phyloP scores from a whole-genome alignment of 192 early-diverging fungal species.

The Ambispora gerdemannii region DNA sequence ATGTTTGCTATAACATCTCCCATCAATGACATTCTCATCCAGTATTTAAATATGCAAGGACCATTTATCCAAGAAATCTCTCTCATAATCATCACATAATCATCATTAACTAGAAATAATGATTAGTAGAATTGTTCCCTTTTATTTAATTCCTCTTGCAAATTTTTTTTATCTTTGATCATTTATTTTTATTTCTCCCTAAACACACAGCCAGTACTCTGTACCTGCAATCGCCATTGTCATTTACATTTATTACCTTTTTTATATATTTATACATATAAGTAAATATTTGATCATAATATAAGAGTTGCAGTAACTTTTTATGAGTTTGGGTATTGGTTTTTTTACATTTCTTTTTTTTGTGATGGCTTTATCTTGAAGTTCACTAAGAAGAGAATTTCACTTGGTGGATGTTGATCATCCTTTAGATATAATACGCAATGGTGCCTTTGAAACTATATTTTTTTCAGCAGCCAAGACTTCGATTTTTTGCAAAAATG shows the following conservation, averaged over 20 bases:
- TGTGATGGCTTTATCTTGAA: too few species aligned
- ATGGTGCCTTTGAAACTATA: neutral
- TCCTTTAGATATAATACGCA: neutral
- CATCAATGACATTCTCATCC: neutral
- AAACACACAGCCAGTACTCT: too few species aligned
- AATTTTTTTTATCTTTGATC: neutral
- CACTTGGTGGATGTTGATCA: neutral
- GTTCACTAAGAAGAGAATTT: neutral
- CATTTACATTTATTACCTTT: neutral
- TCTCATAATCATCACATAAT: neutral
- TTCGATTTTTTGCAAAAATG: neutral
- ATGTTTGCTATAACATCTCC: neutral
- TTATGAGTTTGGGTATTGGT: too few species aligned
- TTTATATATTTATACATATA: slow-evolving; percentile 1
- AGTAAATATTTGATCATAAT: too few species aligned
- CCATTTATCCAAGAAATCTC: neutral
- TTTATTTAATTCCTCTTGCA: neutral
- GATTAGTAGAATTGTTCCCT: neutral
- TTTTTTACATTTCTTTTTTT: too few species aligned
- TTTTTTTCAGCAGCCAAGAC: neutral
- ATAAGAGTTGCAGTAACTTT: too few species aligned
- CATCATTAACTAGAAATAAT: neutral
- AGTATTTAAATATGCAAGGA: neutral
- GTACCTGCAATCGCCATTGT: neutral
- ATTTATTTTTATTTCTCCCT: neutral